Evolutionary conservation across 495 filamentous ascomycete genomes (phyloP), one percentile per base, ranked within the genome.

Genomic region (Clohesyomyces aquaticus): DNA sequence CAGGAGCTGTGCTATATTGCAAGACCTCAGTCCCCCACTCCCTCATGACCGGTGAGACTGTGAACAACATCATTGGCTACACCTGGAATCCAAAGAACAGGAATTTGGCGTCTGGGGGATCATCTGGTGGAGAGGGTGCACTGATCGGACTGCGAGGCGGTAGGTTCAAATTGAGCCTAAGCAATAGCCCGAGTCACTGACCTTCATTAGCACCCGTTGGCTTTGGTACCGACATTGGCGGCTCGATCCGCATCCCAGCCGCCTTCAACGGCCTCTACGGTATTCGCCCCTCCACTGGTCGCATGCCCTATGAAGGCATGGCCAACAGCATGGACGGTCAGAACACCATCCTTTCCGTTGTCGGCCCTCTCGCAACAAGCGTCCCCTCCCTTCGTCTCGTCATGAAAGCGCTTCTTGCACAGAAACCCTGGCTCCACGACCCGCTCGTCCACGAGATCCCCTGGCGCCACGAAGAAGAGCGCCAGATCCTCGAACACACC

Each of bases 371-470:
- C 19, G 79, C 82, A 0, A 76, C 77, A 0, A 80, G 78, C 3
- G 77, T 79, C 2, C 73, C 74, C 3, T 80, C 80, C 8, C 58
- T 89, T 52, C 76, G 74, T 32, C 69, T 88, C 8, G 59, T 87
- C 16, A 78, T 87, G 23, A 83, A 85, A 68, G 68, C 77, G 0
- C 65, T 89, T 4, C 70, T 90, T 19, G 73, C 66, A 18, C 78
- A 80, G 53, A 58, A 84, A 58, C 87, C 87, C 11, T 90, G 87
- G 87, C 73, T 83, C 8, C 77, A 83, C 67, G 87, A 90, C 74
- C 87, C 87, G 0, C 72, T 85, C 18, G 82, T 81, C 0, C 61
- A 80, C 43, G 81, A 87, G 58, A 60, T 90, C 3, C 87, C 87
- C 6, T 90, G 86, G 87, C 77, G 86, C 47, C 75, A 81, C 29